A percentile compares a stretch with the other conserved stretches of the same genome.
Evolutionary conservation across 768 basidiomycete species (phyloP).

Genomic region (Suillus spraguei): DNA sequence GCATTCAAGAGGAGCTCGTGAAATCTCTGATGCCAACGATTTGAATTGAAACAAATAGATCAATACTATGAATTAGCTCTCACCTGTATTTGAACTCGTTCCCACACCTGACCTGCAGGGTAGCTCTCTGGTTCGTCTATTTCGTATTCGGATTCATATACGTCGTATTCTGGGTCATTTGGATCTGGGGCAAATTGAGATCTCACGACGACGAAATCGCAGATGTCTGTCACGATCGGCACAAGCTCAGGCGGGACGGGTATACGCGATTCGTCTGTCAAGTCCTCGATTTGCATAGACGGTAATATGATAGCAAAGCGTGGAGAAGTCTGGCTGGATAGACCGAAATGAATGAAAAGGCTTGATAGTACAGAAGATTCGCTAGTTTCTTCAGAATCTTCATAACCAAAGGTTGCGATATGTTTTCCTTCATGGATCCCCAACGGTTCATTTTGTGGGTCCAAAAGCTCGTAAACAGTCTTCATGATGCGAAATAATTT

Average conservation of each 20-base stretch:
- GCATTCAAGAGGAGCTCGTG: not conserved
- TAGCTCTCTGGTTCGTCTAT: slow-evolving; percentile 3
- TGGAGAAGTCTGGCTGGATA: slow-evolving; percentile 5
- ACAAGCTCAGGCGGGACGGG: not conserved
- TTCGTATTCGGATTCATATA: not conserved
- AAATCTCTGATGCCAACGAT: not conserved
- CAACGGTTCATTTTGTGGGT: not conserved
- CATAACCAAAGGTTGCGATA: not conserved
- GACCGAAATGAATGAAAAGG: slow-evolving; percentile 2
- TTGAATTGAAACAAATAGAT: not conserved
- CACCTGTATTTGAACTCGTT: slow-evolving; percentile 4
- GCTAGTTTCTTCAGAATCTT: not conserved
- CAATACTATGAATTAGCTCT: not conserved
- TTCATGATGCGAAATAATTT: not conserved
- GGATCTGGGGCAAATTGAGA: not conserved
- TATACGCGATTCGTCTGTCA: not conserved
- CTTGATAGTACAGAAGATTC: slow-evolving; percentile 1
- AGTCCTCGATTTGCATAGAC: not conserved
- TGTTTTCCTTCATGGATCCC: slow-evolving; percentile 1
- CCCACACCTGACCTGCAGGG: not conserved
- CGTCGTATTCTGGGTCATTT: not conserved
- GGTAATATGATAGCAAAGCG: not conserved
- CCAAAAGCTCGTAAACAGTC: not conserved
- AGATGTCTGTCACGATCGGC: not conserved
- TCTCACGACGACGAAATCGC: not conserved